These are phyloP conservation scores for Trichoderma reesei DNA, from an alignment of 495 filamentous ascomycete species.

Conservation along the genomic window DNA sequence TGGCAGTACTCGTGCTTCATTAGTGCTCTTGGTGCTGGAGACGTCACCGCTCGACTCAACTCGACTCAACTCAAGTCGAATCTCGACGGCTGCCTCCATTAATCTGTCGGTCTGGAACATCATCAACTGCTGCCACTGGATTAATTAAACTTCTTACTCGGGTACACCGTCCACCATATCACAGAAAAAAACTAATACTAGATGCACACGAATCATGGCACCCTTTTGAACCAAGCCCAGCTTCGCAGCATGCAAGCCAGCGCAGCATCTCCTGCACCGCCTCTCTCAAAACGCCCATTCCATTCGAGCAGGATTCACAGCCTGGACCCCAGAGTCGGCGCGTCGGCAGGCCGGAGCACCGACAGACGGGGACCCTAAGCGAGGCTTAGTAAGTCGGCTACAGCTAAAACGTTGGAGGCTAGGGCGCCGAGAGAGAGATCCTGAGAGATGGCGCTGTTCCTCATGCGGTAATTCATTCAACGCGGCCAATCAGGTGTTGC, in stretches of 20 bases:
- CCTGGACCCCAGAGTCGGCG: neutral
- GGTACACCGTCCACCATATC: neutral
- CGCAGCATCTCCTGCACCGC: too few relatives aligned
- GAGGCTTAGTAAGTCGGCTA: neutral
- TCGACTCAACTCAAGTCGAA: neutral
- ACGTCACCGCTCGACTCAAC: neutral
- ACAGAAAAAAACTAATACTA: neutral
- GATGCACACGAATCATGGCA: neutral
- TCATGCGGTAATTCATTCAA: neutral
- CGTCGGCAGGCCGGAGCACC: neutral
- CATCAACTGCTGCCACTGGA: too few relatives aligned
- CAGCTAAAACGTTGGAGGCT: neutral
- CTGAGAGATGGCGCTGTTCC: neutral
- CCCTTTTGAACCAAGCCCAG: neutral
- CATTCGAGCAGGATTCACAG: neutral
- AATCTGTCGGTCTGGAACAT: too few relatives aligned
- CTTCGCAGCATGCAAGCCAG: neutral
- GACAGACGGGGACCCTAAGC: neutral
- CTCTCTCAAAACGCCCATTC: neutral
- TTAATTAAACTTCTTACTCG: neutral
- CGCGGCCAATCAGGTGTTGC: neutral
- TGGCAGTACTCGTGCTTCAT: neutral
- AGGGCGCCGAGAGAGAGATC: neutral
- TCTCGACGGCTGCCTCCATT: too few relatives aligned
- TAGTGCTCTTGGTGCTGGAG: neutral